Evolutionary conservation across 1,284 basidiomycete genomes (phyloP).

Genomic region (Sphaerobolus stellatus): DNA sequence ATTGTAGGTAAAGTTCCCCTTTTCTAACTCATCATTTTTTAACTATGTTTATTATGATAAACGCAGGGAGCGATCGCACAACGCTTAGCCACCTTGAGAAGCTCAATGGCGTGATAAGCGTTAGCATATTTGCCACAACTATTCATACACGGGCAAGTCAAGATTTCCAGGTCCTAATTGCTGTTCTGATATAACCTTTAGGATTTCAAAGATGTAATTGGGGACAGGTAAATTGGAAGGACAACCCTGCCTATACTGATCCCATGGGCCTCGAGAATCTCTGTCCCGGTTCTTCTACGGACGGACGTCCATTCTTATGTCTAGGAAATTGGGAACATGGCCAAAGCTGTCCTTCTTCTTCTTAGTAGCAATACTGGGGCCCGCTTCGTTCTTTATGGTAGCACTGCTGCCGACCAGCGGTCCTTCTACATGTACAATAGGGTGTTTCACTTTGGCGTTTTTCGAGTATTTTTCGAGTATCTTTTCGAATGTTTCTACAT

Average conservation of each 20-base stretch:
- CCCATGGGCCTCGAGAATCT: conserved; percentile 28
- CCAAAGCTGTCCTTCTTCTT: conserved; percentile 15
- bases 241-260: conserved; percentile 34
- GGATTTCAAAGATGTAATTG: conserved; percentile 37
- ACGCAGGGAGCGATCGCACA: conserved; percentile 4
- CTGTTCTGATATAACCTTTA: conserved; percentile 7
- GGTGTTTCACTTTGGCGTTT: no score
- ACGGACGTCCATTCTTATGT: conserved; percentile 29
- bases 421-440: conserved; percentile 32
- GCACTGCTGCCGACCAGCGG: conserved; percentile 18
- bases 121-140: conserved; percentile 31
- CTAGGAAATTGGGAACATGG: conserved; percentile 18
- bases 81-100: conserved; percentile 19
- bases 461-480: no score
- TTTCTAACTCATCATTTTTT: no score
- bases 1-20: conserved; percentile 8
- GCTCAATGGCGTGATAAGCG: conserved; percentile 23
- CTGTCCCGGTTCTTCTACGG: conserved; percentile 25
- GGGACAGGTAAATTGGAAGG: conserved; percentile 30
- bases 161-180: neutral
- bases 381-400: conserved; percentile 25
- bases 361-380: conserved; percentile 27
- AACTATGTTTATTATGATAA: no score
- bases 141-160: conserved; percentile 25
- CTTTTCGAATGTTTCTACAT: no score